Evolutionary conservation across 208 protist species (phyloP).

Genomic region (Crithidia mellificae): DNA sequence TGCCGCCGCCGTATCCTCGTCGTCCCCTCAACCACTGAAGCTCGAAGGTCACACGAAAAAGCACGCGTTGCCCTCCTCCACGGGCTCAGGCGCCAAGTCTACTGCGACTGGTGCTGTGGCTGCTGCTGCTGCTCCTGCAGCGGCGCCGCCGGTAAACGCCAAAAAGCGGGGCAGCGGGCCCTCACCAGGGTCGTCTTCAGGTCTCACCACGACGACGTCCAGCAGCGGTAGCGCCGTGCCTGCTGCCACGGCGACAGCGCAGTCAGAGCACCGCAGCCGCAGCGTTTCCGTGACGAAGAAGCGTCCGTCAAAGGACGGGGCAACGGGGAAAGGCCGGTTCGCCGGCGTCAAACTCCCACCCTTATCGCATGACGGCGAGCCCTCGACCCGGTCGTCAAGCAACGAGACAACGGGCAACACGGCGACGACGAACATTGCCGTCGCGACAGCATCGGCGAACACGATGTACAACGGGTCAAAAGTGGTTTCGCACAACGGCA

Average conservation of each 20-base stretch:
- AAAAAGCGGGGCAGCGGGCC: neutral
- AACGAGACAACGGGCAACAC: neutral
- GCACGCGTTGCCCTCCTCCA: neutral
- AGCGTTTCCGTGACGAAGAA: constrained; percentile 6
- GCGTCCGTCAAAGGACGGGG: neutral
- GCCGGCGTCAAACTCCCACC: constrained; percentile 13
- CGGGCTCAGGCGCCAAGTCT: no score
- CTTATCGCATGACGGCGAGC: neutral
- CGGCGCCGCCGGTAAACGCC: neutral
- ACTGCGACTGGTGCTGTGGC: neutral
- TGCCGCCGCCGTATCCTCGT: no score
- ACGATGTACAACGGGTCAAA: no score
- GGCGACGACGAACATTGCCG: no score
- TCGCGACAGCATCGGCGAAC: no score
- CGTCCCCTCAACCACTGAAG: neutral
- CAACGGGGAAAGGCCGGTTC: neutral
- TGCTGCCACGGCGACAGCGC: neutral
- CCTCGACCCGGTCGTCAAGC: neutral
- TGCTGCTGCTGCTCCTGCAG: neutral
- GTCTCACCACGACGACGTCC: neutral
- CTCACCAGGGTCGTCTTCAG: neutral
- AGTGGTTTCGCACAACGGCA: neutral
- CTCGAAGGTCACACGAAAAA: neutral
- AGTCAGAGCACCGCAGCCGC: neutral
- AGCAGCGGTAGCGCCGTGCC: neutral